These are phyloP conservation scores for Vitis riparia DNA, from an alignment of 164 flowering plant species.

Conservation along the genomic window DNA sequence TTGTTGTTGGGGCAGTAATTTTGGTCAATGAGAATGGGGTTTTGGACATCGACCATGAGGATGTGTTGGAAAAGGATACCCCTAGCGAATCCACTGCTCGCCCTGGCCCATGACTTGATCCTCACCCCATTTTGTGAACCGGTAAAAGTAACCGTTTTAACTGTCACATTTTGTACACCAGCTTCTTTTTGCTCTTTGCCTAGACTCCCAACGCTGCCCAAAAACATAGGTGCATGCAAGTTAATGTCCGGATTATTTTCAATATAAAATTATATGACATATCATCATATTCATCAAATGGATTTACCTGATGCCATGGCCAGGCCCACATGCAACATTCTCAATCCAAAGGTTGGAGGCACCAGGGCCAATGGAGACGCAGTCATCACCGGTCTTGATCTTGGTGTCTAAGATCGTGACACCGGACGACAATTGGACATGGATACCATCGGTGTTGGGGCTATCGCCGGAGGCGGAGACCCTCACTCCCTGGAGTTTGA, in stretches of 20 bases:
- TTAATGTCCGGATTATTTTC: background rate
- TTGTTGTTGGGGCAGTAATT: constrained; percentile 58
- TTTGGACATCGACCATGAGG: constrained; percentile 44
- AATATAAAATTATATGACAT: too few species aligned
- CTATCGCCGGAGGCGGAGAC: constrained; percentile 52
- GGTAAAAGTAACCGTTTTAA: constrained; percentile 37
- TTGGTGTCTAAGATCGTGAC: constrained; percentile 38
- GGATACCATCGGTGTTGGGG: constrained; percentile 84
- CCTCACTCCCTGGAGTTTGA: constrained; percentile 36
- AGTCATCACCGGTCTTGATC: constrained; percentile 65
- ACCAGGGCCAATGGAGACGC: constrained; percentile 64
- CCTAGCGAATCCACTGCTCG: constrained; percentile 61
- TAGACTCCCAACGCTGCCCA: constrained; percentile 72
- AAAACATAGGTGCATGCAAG: background rate
- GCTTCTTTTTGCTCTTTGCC: constrained; percentile 46
- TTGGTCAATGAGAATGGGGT: constrained; percentile 76
- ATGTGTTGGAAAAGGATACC: constrained; percentile 45
- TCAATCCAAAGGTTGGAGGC: constrained; percentile 44
- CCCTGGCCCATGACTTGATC: constrained; percentile 77
- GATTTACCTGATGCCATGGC: constrained; percentile 66
- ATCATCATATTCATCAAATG: too few species aligned
- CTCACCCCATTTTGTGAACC: constrained; percentile 67
- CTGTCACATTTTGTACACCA: constrained; percentile 78
- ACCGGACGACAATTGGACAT: constrained; percentile 39
- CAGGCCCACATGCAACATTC: constrained; percentile 61